Conservation (phyloP, 2,329 filamentous ascomycete species). For the Penicillium sp. region DNA sequence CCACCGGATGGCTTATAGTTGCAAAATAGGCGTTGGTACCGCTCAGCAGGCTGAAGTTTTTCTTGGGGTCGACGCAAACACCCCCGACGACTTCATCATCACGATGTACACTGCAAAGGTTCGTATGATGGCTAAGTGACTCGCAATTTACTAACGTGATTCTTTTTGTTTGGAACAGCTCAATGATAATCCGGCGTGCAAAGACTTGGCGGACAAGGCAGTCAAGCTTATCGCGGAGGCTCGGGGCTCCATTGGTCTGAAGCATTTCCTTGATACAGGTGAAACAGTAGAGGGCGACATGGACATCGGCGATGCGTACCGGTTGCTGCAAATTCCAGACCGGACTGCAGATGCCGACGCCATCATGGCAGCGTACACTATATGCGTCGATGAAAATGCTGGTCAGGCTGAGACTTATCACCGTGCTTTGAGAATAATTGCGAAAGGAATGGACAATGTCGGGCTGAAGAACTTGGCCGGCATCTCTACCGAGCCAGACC, state of each 20-base stretch:
- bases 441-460: slow-evolving; percentile 39
- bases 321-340: slow-evolving; percentile 50
- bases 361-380: slow-evolving; percentile 47
- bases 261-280: slow-evolving; percentile 51
- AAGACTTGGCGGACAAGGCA: slow-evolving; percentile 52
- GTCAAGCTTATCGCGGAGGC: slow-evolving; percentile 56
- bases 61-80: slow-evolving; percentile 51
- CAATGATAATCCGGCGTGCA: slow-evolving; percentile 48
- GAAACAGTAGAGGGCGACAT: slow-evolving; percentile 50
- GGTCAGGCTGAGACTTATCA: slow-evolving; percentile 44
- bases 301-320: slow-evolving; percentile 53
- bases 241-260: slow-evolving; percentile 53
- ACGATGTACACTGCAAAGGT: slow-evolving; percentile 53
- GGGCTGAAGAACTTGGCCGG: slow-evolving; percentile 34
- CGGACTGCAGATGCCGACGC: slow-evolving; percentile 50
- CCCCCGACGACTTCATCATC: slow-evolving; percentile 55
- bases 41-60: slow-evolving; percentile 61
- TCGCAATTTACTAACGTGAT: too few relatives aligned
- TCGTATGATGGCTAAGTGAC: too few relatives aligned
- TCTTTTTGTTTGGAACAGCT: slow-evolving; percentile 24
- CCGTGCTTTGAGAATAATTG: slow-evolving; percentile 48
- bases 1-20: too few relatives aligned
- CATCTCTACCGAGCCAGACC: slow-evolving; percentile 27
- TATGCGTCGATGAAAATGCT: slow-evolving; percentile 45
- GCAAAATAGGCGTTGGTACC: slow-evolving; percentile 46